Evolutionary conservation across 352 stramenopile genomes (phyloP), one percentile per base, ranked within the genome.

Genomic region (Pythium volutum): DNA sequence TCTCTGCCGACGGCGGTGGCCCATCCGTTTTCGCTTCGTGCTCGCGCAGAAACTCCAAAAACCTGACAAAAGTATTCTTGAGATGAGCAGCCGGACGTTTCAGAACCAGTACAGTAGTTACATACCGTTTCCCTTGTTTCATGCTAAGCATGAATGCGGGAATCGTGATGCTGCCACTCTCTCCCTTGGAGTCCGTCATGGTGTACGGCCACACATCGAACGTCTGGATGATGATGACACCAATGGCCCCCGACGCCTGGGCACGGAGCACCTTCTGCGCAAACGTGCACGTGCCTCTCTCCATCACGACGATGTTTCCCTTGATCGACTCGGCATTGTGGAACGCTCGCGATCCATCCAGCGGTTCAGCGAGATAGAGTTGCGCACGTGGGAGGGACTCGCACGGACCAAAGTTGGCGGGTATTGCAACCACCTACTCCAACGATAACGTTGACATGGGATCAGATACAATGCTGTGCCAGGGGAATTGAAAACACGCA

Each of bases 201-300:
- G 76, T 89, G 69, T 93, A 93, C 23, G 84, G 84, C 84, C 84
- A 93, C 9, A 93, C 66, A 48, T 91, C 79, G 20, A 76, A 66
- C 0, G 76, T 91, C 66, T 93, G 84, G 25, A 90, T 64, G 45
- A 93, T 85, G 43, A 91, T 71, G 8, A 85, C 81, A 10, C 70
- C 84, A 4, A 63, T 66, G 16, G 80, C 84, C 12, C 79, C 81
- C 6, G 74, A 73, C 1, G 66, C 61, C 64, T 93, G 76, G 2
- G 84, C 84, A 20, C 79, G 81, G 57, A 87, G 58, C n/a, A 84
- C 67, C 46, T 93, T 93, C 54, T 75, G 71, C 1, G 78, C 79
- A 75, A 93, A 93, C 18, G 84, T 88, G 43, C 79, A 90, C 10
- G 67, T 76, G 20, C 84, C 84, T 15, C 84, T 76, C 63, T 73